Conservation (phyloP, 2,329 filamentous ascomycete genomes). For the Lecanicillium sp. region DNA sequence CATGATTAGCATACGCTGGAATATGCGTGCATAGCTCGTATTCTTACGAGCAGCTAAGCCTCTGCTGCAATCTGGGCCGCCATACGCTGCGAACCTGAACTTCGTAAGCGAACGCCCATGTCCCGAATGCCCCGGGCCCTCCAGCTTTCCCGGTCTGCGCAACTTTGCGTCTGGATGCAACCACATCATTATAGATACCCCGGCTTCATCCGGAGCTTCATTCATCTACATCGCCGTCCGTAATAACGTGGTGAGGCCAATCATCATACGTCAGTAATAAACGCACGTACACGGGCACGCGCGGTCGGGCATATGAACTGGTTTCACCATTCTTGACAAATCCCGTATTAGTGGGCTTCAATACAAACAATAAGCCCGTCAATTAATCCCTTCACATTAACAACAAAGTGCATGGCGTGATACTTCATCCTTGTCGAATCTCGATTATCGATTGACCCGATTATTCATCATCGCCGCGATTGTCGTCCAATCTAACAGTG, state of each 20-base stretch:
- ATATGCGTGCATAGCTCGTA: neutral
- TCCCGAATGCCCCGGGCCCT: slow-evolving; percentile 6
- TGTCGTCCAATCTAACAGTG: neutral
- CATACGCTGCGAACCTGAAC: no score
- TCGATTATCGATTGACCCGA: no score
- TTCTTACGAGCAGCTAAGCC: no score
- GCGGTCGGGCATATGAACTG: neutral
- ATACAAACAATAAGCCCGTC: no score
- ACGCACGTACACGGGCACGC: neutral
- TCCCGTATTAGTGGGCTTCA: neutral
- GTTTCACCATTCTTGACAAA: neutral
- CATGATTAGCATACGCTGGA: no score
- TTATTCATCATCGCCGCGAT: no score
- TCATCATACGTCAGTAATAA: neutral
- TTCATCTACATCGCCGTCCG: no score
- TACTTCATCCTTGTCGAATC: no score
- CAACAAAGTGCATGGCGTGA: no score
- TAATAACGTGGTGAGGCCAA: neutral
- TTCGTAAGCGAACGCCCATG: neutral
- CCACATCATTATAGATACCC: neutral
- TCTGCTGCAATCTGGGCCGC: no score
- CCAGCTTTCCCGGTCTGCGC: no score
- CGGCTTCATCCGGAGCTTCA: neutral
- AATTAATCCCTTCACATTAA: no score
- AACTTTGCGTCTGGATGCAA: neutral